Percentiles rank a stretch among this genome's conserved stretches.
Conservation (phyloP, 176 grass and related monocot species). For the Phragmites australis region DNA sequence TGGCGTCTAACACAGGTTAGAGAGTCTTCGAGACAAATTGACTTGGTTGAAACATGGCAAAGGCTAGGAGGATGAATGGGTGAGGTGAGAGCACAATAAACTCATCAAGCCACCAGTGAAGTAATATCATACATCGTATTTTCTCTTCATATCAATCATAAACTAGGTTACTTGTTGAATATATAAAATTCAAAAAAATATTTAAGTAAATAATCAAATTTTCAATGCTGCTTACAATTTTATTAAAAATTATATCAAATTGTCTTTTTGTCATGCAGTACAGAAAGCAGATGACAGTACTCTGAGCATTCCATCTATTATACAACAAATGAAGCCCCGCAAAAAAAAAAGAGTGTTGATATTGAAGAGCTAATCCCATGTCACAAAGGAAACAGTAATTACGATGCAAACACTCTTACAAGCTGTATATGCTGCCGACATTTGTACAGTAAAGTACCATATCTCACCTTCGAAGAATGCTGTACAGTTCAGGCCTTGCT, state of each 20-base stretch:
- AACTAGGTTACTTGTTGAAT: no score
- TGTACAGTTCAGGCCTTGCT: slow-evolving; percentile 95
- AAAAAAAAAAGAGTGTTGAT: not conserved
- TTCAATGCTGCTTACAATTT: no score
- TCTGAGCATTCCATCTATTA: not conserved
- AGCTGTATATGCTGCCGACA: slow-evolving; percentile 29
- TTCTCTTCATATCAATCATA: not conserved
- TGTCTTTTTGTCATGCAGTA: no score
- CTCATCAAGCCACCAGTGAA: slow-evolving; percentile 7
- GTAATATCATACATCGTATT: not conserved
- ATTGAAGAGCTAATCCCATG: slow-evolving; percentile 1
- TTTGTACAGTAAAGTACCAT: slow-evolving; percentile 27
- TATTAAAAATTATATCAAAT: no score
- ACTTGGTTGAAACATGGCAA: slow-evolving; percentile 21
- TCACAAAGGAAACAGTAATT: slow-evolving; percentile 31
- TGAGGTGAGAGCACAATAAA: not conserved
- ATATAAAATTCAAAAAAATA: no score
- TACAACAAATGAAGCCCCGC: not conserved
- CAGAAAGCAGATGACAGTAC: slow-evolving; percentile 7
- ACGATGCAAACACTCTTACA: slow-evolving; percentile 21
- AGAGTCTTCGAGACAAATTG: not conserved
- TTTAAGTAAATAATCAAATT: no score
- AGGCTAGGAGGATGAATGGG: slow-evolving; percentile 7
- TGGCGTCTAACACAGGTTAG: not conserved
- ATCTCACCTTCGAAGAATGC: slow-evolving; percentile 89